Base-by-base conservation (phyloP, 2,329 filamentous ascomycete genomes). In the Neopestalotiopsis clavispora region DNA sequence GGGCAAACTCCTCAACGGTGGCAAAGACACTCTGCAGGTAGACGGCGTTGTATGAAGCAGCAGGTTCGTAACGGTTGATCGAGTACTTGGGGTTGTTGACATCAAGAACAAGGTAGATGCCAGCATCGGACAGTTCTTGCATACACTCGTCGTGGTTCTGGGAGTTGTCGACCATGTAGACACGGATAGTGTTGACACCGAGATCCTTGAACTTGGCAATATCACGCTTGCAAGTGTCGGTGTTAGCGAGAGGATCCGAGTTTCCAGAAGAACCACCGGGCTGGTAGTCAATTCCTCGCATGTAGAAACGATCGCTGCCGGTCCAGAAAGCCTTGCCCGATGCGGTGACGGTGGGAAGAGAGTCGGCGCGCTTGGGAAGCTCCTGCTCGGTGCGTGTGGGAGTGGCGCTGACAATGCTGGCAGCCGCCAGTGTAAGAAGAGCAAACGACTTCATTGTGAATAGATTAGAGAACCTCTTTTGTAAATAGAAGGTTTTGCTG, bases 121-220 rank as follows among this genome's bases (percentile, higher is more conserved):
- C 93, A 71, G 94, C 94, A 76, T 92, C 92, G 66, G 90, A 91
- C 70, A 97, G 87, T 60, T 88, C 86, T 70, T 86, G 84, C 95
- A 98, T 98, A 86, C 95, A 98, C 71, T 90, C 87, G 75, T 95
- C 91, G 83, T 98, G 95, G 80, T 91, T 83, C 74, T 86, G 84
- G 65, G 90, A 91, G 87, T 97, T 97, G 85, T 98, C 95, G 74
- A 97, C 91, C 17, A 92, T 94, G 87, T 97, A 98, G 71, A 97
- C 92, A 81, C 95, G 94, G 78, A 98, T 86, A 32, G 94, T 94
- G 86, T 98, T 98, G 83, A 97, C 85, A 63, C 94, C 94, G 65
- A 98, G 86, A 73, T 94, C 88, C 84, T 93, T 89, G 89, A 97
- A 97, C 79, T 94, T 86, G 65, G 84, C 82, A 74, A 97, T 92